Evolutionary conservation across 345 rosid species (phyloP), one percentile per base, ranked within the genome.

Genomic region (Hibiscus tridactylites): DNA sequence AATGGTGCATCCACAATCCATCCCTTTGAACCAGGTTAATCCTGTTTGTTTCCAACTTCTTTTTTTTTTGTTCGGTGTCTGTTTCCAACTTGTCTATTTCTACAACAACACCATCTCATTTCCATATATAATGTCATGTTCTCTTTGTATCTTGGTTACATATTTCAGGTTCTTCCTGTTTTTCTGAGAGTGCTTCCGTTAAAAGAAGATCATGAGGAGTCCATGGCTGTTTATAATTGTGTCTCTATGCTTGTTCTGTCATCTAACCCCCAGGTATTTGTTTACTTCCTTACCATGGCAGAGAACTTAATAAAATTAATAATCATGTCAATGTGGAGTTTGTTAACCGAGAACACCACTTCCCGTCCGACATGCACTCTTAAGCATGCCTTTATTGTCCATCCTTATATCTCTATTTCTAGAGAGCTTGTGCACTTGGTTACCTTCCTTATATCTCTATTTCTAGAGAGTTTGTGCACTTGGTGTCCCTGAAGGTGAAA

Each of bases 181-280:
- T 86, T 96, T 65, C 44, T 96, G 79, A 96, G 86, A 84, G 92
- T 84, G 61, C 96, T 96, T 79, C 99, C 99, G 49, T 67, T 96
- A 52, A 92, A 86, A 79, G 99, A 96, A 85, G 98, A 96, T 74
- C 95, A 71, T 16, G 99, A 96, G 73, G 99, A 96, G 78, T 96
- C 99, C 50, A 80, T 85, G 85, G 85, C 94, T 53, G 96, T 96
- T 53, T 92, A 92, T 80, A 83, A 81, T 67, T 96, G 98, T 83
- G 80, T 92, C 71, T 91, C 86, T 66, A 78, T 88, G 39, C 96
- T 92, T 65, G 92, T 96, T 68, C 77, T 89, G 78, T 74, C 96
- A 26, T 92, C 98, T 72, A 90, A 92, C 75, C 88, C 90, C 26
- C 91, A 91, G 91, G 99, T 92, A 80, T 28, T 24, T 69, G 7